phyloP scores from a whole-genome alignment of 1,139 yeast species.

The Geotrichum klebahnii region DNA sequence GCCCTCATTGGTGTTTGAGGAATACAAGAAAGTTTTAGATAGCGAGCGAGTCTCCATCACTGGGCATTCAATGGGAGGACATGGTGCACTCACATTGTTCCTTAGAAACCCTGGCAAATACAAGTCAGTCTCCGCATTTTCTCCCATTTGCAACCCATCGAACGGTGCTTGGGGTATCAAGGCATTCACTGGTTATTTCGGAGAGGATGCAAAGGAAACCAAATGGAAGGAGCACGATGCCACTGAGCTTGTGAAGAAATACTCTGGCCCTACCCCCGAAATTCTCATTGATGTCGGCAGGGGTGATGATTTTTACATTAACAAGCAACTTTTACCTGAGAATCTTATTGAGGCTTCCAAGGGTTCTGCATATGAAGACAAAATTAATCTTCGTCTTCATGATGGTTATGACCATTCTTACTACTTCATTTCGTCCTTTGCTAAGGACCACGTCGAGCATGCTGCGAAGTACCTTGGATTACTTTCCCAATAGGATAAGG shows the following conservation, averaged over 20 bases:
- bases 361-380: conserved; percentile 57
- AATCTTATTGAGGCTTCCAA: conserved; percentile 62
- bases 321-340: conserved; percentile 75
- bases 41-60: conserved; percentile 63
- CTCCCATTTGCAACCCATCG: conserved; percentile 82
- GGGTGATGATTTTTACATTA: conserved; percentile 63
- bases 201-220: conserved; percentile 47
- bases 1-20: conserved; percentile 47
- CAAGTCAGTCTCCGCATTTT: conserved; percentile 82
- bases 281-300: conserved; percentile 84
- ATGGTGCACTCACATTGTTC: conserved; percentile 80
- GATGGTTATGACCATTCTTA: conserved; percentile 92
- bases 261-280: conserved; percentile 51
- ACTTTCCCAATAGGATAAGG: conserved; percentile 15
- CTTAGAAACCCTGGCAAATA: conserved; percentile 69
- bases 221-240: conserved; percentile 81
- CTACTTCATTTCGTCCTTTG: conserved; percentile 77
- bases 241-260: conserved; percentile 57
- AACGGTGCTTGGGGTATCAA: conserved; percentile 82
- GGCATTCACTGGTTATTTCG: conserved; percentile 75
- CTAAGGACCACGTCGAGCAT: conserved; percentile 77
- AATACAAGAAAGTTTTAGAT: conserved; percentile 44
- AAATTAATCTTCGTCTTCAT: conserved; percentile 57
- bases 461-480: conserved; percentile 65
- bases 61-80: conserved; percentile 99